Evolutionary conservation across 306 rosid genomes (phyloP).

Genomic region (Vicia faba): DNA sequence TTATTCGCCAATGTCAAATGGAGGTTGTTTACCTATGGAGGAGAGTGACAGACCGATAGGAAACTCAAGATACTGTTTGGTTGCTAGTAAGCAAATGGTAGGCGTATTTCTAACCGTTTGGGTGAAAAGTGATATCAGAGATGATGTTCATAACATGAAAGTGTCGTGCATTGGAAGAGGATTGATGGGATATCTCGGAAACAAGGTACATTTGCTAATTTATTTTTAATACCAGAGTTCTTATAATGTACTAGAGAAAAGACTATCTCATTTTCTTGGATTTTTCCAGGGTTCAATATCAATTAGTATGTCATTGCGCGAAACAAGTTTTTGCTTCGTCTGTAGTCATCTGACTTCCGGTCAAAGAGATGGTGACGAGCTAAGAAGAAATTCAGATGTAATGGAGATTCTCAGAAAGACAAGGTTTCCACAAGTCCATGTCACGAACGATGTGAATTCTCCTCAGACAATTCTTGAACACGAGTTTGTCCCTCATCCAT

Average conservation of each 20-base stretch:
- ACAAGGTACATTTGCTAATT: conserved; percentile 64
- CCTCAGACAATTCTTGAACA: conserved; percentile 86
- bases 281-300: conserved; percentile 96
- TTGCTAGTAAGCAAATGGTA: conserved; percentile 98
- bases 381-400: conserved; percentile 90
- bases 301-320: conserved; percentile 92
- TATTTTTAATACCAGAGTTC: conserved; percentile 26
- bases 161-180: conserved; percentile 99
- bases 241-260: conserved; percentile 2
- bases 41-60: conserved; percentile 73
- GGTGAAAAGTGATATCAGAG: conserved; percentile 83
- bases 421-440: conserved; percentile 75
- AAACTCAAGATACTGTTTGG: conserved; percentile 81
- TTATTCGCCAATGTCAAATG: conserved; percentile 63
- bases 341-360: conserved; percentile 98
- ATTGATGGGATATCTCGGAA: conserved; percentile 98
- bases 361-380: conserved; percentile 96
- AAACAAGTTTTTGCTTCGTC: conserved; percentile 96
- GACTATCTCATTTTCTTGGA: conserved; percentile 40
- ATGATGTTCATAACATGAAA: conserved; percentile 75
- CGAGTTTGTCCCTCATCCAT: conserved; percentile 57
- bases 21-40: conserved; percentile 64
- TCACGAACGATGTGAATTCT: conserved; percentile 57
- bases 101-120: conserved; percentile 89
- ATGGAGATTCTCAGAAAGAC: conserved; percentile 96